These are phyloP conservation scores for Sphaerulina populicola DNA, from an alignment of 2,329 filamentous ascomycete genomes.

Conservation along the genomic window DNA sequence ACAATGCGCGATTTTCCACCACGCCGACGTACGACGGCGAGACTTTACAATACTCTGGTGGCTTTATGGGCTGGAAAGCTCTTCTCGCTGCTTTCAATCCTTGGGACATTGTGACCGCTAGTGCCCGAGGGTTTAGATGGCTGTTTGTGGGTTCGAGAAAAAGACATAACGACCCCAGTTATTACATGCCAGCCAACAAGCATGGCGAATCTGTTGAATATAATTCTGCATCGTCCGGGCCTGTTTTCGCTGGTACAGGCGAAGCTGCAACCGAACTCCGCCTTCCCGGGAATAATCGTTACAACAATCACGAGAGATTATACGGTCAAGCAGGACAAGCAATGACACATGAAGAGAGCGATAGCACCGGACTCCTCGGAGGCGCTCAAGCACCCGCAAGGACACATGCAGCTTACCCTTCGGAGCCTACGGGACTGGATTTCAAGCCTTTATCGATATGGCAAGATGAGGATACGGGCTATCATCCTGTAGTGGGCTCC, in stretches of 20 bases:
- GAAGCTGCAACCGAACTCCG: slow-evolving; percentile 24
- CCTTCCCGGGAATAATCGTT: slow-evolving; percentile 9
- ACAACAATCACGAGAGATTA: slow-evolving; percentile 1
- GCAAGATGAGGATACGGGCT: slow-evolving; percentile 10
- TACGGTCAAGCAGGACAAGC: neutral
- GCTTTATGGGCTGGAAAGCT: slow-evolving; percentile 56
- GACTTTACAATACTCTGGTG: slow-evolving; percentile 49
- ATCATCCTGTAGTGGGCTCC: slow-evolving; percentile 24
- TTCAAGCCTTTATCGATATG: slow-evolving; percentile 17
- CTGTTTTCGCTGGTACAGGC: slow-evolving; percentile 16
- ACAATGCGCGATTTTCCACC: slow-evolving; percentile 25
- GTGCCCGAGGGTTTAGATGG: slow-evolving; percentile 71
- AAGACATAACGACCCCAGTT: slow-evolving; percentile 42
- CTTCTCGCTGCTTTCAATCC: slow-evolving; percentile 66
- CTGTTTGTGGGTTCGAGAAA: slow-evolving; percentile 63
- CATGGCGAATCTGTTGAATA: slow-evolving; percentile 17
- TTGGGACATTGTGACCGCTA: slow-evolving; percentile 75
- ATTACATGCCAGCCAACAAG: slow-evolving; percentile 33
- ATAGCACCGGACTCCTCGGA: slow-evolving; percentile 25
- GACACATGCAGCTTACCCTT: neutral
- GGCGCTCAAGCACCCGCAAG: slow-evolving; percentile 16
- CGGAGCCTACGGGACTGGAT: slow-evolving; percentile 7
- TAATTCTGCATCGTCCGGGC: slow-evolving; percentile 5
- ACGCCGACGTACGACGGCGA: slow-evolving; percentile 20
- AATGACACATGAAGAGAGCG: slow-evolving; percentile 19